A percentile compares a stretch with the other conserved stretches of the same genome.
These are phyloP conservation scores for Phyllachora maydis DNA, from an alignment of 2,329 filamentous ascomycete species.

Conservation along the genomic window DNA sequence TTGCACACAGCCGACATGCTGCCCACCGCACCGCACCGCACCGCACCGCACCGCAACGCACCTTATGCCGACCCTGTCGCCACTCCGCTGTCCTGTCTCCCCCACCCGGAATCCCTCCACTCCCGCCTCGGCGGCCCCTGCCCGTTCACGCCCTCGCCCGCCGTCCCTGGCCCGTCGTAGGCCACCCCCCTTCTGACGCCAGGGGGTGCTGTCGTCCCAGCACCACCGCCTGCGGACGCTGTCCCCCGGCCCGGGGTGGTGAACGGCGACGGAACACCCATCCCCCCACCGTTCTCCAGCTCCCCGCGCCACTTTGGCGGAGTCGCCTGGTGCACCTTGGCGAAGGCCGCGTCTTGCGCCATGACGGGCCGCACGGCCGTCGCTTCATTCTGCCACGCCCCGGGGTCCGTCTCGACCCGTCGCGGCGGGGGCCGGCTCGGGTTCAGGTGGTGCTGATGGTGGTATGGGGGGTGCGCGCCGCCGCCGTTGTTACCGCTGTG, in stretches of 20 bases:
- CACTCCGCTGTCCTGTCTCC: conserved; percentile 26
- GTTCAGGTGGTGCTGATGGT: conserved; percentile 40
- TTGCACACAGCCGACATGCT: too few species aligned
- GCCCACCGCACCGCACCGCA: too few species aligned
- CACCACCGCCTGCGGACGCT: too few species aligned
- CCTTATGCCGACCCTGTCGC: conserved; percentile 21
- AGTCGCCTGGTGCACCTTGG: conserved; percentile 20
- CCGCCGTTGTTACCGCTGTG: too few species aligned
- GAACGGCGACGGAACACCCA: too few species aligned
- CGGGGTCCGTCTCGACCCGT: conserved; percentile 77
- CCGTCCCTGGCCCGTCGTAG: conserved; percentile 21
- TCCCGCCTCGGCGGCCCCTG: conserved; percentile 26
- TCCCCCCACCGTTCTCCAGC: conserved; percentile 20
- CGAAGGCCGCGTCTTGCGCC: conserved; percentile 25
- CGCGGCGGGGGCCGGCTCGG: conserved; percentile 29
- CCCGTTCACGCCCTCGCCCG: conserved; percentile 17
- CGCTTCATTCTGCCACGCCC: conserved; percentile 63
- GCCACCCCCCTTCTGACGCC: too few species aligned
- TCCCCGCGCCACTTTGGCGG: conserved; percentile 27
- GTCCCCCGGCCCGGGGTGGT: too few species aligned
- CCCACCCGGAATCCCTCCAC: conserved; percentile 36
- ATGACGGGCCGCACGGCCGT: conserved; percentile 64
- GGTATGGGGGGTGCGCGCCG: too few species aligned
- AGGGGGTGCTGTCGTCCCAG: too few species aligned
- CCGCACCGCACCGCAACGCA: too few species aligned